A percentile compares a stretch with the other conserved stretches of the same genome.
phyloP scores from a whole-genome alignment of 192 early-diverging fungal species.

The Coemansia sp. region DNA sequence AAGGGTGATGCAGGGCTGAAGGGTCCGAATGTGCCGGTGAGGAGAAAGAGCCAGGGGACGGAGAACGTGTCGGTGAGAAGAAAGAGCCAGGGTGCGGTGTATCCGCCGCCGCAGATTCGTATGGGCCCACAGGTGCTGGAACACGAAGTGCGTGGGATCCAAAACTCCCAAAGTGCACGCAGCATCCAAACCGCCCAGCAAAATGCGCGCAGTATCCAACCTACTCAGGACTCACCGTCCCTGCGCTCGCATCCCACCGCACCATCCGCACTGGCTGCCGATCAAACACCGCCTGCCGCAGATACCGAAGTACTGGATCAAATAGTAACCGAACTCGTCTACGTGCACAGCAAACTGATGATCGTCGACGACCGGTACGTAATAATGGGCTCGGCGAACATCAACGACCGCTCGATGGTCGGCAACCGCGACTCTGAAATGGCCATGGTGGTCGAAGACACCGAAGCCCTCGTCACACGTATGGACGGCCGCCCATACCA shows the following conservation, averaged over 20 bases:
- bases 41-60: background rate
- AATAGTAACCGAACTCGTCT: conserved; percentile 77
- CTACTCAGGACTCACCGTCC: background rate
- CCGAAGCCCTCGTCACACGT: conserved; percentile 60
- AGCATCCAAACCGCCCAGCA: background rate
- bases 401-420: conserved; percentile 89
- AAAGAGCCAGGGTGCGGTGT: background rate
- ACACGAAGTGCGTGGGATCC: conserved; percentile 34
- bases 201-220: background rate
- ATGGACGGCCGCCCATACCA: conserved; percentile 79
- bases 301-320: conserved; percentile 34
- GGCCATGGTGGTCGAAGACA: conserved; percentile 79
- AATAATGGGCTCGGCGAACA: conserved; percentile 83
- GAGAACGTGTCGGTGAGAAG: too few relatives aligned
- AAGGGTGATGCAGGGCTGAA: background rate
- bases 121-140: conserved; percentile 43
- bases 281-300: background rate
- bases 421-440: conserved; percentile 88
- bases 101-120: conserved; percentile 24
- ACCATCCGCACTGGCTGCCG: background rate
- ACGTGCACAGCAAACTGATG: conserved; percentile 86
- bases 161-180: background rate
- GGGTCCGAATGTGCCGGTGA: background rate
- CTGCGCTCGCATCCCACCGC: conserved; percentile 18
- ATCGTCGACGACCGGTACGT: conserved; percentile 84